Percentiles rank a stretch among this genome's conserved stretches.
phyloP scores from a whole-genome alignment of 805 yeast genomes.

The Candida maesae region DNA sequence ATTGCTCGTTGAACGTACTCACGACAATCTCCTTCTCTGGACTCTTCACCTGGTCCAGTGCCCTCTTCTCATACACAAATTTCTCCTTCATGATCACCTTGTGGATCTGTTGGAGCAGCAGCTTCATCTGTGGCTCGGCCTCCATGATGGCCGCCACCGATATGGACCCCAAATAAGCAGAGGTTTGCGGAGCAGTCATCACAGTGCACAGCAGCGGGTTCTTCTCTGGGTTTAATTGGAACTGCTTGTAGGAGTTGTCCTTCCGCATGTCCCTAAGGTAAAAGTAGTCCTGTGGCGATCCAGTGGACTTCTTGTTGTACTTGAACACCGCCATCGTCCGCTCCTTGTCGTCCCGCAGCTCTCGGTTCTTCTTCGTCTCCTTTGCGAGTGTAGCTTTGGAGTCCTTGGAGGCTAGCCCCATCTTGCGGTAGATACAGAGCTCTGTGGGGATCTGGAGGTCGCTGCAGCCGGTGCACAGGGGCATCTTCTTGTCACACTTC shows the following conservation, averaged over 20 bases:
- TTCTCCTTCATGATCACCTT: slow-evolving; percentile 13
- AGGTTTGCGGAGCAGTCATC: slow-evolving; percentile 10
- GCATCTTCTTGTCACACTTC: slow-evolving; percentile 14
- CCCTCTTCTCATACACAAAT: slow-evolving; percentile 3
- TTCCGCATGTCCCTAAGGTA: slow-evolving; percentile 8
- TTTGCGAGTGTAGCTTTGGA: slow-evolving; percentile 15
- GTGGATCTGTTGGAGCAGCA: slow-evolving; percentile 13
- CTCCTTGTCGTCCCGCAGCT: slow-evolving; percentile 14
- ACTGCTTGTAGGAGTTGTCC: slow-evolving; percentile 6
- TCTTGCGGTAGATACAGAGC: slow-evolving; percentile 18
- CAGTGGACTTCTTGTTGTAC: slow-evolving; percentile 13
- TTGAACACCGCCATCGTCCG: slow-evolving; percentile 9
- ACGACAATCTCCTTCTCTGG: slow-evolving; percentile 5
- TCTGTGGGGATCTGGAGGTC: slow-evolving; percentile 17
- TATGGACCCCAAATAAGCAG: slow-evolving; percentile 18
- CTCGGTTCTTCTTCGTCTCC: slow-evolving; percentile 15
- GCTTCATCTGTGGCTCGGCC: slow-evolving; percentile 15
- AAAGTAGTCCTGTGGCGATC: slow-evolving; percentile 14
- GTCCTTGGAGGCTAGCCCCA: slow-evolving; percentile 19
- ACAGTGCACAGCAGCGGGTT: slow-evolving; percentile 17
- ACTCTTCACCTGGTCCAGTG: background rate
- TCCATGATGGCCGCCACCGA: slow-evolving; percentile 17
- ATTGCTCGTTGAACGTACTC: slow-evolving; percentile 7
- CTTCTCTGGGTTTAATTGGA: slow-evolving; percentile 18
- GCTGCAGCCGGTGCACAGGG: slow-evolving; percentile 13